phyloP scores from a whole-genome alignment of 2,329 filamentous ascomycete genomes.

The Arthroderma sp. region DNA sequence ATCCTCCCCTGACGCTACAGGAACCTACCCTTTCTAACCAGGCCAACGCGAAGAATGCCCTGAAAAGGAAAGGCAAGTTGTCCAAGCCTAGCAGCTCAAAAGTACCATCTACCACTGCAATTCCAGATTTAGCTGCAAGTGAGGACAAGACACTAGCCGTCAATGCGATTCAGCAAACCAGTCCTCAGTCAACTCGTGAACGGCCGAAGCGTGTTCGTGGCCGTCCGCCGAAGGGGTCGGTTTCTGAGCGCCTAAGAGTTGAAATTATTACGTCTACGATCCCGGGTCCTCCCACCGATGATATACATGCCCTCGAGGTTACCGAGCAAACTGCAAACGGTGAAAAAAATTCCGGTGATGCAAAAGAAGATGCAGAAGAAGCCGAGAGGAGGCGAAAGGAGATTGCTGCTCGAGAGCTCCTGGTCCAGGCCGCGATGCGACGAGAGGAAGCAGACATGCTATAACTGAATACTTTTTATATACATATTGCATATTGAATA shows the following conservation, averaged over 20 bases:
- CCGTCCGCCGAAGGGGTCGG: not conserved
- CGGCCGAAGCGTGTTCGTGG: not conserved
- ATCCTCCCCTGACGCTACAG: too few relatives aligned
- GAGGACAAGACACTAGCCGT: not conserved
- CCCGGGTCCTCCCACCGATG: not conserved
- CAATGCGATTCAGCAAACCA: not conserved
- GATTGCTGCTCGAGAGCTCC: not conserved
- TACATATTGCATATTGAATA: not conserved
- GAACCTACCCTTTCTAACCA: too few relatives aligned
- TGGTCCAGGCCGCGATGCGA: constrained; percentile 1
- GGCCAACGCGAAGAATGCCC: too few relatives aligned
- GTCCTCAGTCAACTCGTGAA: not conserved
- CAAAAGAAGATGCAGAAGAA: not conserved
- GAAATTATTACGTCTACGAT: not conserved
- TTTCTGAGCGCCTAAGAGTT: not conserved
- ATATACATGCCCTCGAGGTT: not conserved
- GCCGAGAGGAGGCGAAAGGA: not conserved
- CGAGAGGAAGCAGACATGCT: not conserved
- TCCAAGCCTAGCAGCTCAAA: not conserved
- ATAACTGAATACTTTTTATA: not conserved
- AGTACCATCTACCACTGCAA: not conserved
- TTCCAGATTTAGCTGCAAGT: not conserved
- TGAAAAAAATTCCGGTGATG: not conserved
- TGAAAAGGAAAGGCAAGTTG: too few relatives aligned
- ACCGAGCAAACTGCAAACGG: not conserved